Evolutionary conservation across 768 basidiomycete genomes (phyloP).

Genomic region (Collybiopsis luxurians): DNA sequence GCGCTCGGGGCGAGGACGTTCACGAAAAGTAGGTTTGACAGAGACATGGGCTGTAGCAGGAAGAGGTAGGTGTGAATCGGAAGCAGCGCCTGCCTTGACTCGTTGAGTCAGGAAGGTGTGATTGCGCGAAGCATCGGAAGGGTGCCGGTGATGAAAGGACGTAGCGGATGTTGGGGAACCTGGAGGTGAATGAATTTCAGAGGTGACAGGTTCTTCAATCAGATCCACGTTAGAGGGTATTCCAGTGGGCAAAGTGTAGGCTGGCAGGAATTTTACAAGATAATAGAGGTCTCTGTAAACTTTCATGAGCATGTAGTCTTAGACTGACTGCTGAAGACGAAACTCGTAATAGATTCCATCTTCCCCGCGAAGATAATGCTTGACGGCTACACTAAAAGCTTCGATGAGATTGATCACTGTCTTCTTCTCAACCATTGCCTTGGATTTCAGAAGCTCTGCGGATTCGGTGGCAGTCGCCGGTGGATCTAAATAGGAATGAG

Average conservation of each 20-base stretch:
- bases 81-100: constrained; percentile 11
- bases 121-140: constrained; percentile 7
- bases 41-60: constrained; percentile 20
- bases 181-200: constrained; percentile 8
- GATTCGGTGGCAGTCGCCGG: constrained; percentile 8
- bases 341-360: constrained; percentile 27
- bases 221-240: constrained; percentile 37
- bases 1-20: constrained; percentile 14
- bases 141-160: background rate
- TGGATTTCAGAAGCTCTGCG: constrained; percentile 36
- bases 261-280: constrained; percentile 70
- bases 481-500: constrained; percentile 5
- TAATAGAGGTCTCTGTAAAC: constrained; percentile 55
- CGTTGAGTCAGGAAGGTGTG: constrained; percentile 22
- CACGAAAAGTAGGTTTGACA: constrained; percentile 10
- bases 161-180: constrained; percentile 4
- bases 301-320: background rate
- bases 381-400: constrained; percentile 44
- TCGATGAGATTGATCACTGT: constrained; percentile 61
- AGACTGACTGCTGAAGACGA: constrained; percentile 22
- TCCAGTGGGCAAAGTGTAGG: constrained; percentile 54
- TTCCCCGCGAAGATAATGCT: constrained; percentile 67
- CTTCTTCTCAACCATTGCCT: constrained; percentile 63
- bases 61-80: constrained; percentile 25
- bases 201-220: constrained; percentile 1